A percentile compares a stretch with the other conserved stretches of the same genome.
These are phyloP conservation scores for Cladophialophora immunda DNA, from an alignment of 2,329 filamentous ascomycete genomes.

Conservation along the genomic window DNA sequence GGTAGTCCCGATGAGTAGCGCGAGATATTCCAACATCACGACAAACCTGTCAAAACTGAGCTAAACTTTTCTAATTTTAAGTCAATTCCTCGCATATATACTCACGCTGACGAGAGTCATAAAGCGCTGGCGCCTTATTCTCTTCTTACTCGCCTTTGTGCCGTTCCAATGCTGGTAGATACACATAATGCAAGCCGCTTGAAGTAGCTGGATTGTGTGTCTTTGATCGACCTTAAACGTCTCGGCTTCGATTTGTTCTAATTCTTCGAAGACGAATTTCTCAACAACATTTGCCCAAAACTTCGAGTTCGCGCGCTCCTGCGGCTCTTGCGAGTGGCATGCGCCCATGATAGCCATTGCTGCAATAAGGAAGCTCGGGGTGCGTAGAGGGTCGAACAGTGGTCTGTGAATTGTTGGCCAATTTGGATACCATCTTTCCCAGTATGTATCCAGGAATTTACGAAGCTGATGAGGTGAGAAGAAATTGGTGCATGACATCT, in stretches of 20 bases:
- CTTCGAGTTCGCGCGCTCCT: conserved; percentile 34
- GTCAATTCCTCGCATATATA: conserved; percentile 6
- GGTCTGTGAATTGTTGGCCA: conserved; percentile 45
- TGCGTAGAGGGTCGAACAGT: conserved; percentile 37
- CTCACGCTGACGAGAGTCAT: conserved; percentile 15
- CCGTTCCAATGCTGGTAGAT: conserved; percentile 13
- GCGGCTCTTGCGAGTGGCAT: conserved; percentile 39
- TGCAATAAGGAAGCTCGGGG: conserved; percentile 38
- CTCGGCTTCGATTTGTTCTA: not conserved
- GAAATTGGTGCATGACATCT: conserved; percentile 28
- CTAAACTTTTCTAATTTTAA: not conserved
- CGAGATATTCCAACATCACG: conserved; percentile 40
- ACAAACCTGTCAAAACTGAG: conserved; percentile 25
- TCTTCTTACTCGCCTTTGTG: not conserved
- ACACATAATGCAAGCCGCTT: conserved; percentile 6
- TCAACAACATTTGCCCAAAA: conserved; percentile 24
- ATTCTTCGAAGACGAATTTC: conserved; percentile 4
- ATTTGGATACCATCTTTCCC: conserved; percentile 45
- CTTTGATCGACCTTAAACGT: not conserved
- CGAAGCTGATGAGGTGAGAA: conserved; percentile 40
- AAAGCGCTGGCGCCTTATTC: conserved; percentile 9
- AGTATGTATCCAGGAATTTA: conserved; percentile 43
- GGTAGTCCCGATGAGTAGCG: conserved; percentile 19
- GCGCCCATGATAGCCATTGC: conserved; percentile 45
- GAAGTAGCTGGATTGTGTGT: conserved; percentile 4